Percentiles rank a stretch among this genome's conserved stretches.
Evolutionary conservation across 257 asterid genomes (phyloP).

Genomic region (Paulownia fortunei): DNA sequence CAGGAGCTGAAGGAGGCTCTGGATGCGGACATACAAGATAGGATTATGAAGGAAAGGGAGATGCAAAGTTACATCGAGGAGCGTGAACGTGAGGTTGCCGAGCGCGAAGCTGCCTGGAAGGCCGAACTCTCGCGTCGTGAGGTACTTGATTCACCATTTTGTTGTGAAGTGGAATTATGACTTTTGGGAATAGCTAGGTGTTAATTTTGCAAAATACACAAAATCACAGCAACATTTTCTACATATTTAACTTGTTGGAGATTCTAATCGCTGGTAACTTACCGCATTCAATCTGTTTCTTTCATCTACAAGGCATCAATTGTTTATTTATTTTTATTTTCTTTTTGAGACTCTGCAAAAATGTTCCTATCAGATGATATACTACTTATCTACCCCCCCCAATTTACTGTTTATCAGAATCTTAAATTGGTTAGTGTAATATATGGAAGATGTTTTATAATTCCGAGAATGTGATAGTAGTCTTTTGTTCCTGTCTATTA

Average conservation of each 20-base stretch:
- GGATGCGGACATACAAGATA: slow-evolving; percentile 95
- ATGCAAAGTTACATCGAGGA: slow-evolving; percentile 99
- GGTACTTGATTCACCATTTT: slow-evolving; percentile 48
- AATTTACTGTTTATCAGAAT: background rate
- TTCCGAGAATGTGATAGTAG: background rate
- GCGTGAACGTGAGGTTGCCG: slow-evolving; percentile 98
- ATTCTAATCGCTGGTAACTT: background rate
- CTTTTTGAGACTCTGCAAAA: background rate
- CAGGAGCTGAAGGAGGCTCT: slow-evolving; percentile 96
- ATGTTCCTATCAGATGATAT: background rate
- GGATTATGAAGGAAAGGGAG: slow-evolving; percentile 98
- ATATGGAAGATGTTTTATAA: background rate
- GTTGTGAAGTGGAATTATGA: background rate
- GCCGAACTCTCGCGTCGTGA: slow-evolving; percentile 99
- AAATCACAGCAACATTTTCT: background rate
- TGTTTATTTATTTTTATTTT: background rate
- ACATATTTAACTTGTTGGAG: background rate
- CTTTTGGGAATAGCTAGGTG: background rate
- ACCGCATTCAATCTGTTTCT: background rate
- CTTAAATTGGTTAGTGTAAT: background rate
- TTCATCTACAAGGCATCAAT: background rate
- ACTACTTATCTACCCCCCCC: too few species aligned
- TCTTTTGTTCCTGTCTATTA: background rate
- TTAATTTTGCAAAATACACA: background rate
- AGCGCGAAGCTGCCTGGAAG: slow-evolving; percentile 99